phyloP scores from a whole-genome alignment of 495 filamentous ascomycete genomes.

The Penicillium bialowiezense region DNA sequence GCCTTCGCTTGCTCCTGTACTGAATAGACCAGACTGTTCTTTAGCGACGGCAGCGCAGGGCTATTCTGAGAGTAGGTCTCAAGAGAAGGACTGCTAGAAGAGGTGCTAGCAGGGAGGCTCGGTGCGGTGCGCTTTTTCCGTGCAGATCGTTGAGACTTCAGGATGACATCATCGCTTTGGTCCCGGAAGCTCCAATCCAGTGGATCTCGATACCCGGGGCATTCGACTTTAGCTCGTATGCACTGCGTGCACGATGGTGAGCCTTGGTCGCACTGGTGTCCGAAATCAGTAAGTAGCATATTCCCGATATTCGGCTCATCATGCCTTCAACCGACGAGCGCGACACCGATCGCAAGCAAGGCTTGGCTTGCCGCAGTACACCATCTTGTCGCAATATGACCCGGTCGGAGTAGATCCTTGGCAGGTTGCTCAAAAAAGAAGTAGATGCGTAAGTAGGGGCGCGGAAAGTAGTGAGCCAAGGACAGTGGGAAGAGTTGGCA shows the following conservation, averaged over 20 bases:
- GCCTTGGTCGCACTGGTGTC: slow-evolving; percentile 9
- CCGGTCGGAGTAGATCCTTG: no score
- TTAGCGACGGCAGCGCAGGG: background rate
- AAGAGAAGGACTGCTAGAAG: no score
- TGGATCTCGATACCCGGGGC: slow-evolving; percentile 16
- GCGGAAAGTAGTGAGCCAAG: no score
- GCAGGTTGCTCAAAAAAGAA: no score
- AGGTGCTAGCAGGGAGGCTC: background rate
- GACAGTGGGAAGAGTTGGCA: no score
- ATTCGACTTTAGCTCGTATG: slow-evolving; percentile 12
- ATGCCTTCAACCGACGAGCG: slow-evolving; percentile 21
- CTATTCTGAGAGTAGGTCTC: background rate
- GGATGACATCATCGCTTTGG: slow-evolving; percentile 14
- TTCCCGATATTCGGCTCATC: background rate
- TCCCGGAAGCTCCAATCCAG: slow-evolving; percentile 11
- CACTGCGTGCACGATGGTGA: slow-evolving; percentile 9
- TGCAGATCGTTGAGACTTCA: slow-evolving; percentile 5
- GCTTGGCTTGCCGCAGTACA: slow-evolving; percentile 24
- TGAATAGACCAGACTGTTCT: background rate
- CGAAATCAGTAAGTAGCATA: background rate
- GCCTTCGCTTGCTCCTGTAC: slow-evolving; percentile 3
- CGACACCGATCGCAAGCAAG: slow-evolving; percentile 20
- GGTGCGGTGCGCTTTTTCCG: background rate
- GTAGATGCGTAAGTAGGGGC: no score
- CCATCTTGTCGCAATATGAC: no score